Conservation (phyloP, 1,139 yeast genomes). For the Kluyveromyces marxianus region DNA sequence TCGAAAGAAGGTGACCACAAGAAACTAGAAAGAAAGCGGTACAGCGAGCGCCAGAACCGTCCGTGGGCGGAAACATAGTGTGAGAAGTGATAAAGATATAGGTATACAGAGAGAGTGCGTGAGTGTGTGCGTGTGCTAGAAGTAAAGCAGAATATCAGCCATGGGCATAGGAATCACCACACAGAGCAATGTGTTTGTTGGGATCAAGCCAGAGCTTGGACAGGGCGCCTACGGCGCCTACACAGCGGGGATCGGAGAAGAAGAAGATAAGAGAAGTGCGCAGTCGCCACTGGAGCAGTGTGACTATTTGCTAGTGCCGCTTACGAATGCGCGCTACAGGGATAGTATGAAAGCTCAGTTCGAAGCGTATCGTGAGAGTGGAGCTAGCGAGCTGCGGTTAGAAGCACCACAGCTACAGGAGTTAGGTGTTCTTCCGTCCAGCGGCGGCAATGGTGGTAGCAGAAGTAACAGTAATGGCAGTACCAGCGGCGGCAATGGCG, state of each 20-base stretch:
- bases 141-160: too few species aligned
- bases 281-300: slow-evolving; percentile 16
- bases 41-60: too few species aligned
- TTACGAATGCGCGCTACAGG: slow-evolving; percentile 39
- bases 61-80: too few species aligned
- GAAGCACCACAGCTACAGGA: slow-evolving; percentile 36
- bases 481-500: too few species aligned
- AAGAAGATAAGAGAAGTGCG: slow-evolving; percentile 3
- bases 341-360: slow-evolving; percentile 34
- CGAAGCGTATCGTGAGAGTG: slow-evolving; percentile 24
- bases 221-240: slow-evolving; percentile 1
- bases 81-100: too few species aligned
- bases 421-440: slow-evolving; percentile 32
- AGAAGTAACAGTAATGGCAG: too few species aligned
- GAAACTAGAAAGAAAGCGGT: too few species aligned
- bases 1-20: too few species aligned
- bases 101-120: not conserved
- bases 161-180: slow-evolving; percentile 10
- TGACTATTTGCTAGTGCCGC: slow-evolving; percentile 36
- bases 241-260: slow-evolving; percentile 1
- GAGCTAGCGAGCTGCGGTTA: slow-evolving; percentile 22
- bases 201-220: slow-evolving; percentile 24
- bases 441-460: slow-evolving; percentile 2
- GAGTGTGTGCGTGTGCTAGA: not conserved
- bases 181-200: slow-evolving; percentile 30